Evolutionary conservation across 345 rosid species (phyloP).

Genomic region (Citrus glauca): DNA sequence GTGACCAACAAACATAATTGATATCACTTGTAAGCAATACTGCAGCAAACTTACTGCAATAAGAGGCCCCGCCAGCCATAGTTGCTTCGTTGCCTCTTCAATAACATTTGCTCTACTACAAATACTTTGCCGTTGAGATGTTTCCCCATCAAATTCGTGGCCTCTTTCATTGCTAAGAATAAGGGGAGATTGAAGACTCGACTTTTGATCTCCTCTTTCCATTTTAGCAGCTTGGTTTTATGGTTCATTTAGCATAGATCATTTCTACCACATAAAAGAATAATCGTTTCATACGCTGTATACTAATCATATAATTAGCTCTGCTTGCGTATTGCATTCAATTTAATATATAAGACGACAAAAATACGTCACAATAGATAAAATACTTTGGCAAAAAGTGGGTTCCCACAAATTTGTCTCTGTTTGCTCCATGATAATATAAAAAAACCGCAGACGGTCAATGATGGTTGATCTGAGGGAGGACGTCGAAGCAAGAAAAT

Average conservation of each 20-base stretch:
- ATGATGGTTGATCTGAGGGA: background rate
- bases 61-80: constrained; percentile 40
- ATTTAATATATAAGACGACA: background rate
- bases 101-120: background rate
- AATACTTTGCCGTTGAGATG: background rate
- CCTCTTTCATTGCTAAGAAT: constrained; percentile 11
- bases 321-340: background rate
- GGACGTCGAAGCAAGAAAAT: background rate
- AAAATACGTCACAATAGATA: background rate
- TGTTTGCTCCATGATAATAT: background rate
- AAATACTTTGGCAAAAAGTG: background rate
- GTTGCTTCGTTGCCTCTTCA: constrained; percentile 36
- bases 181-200: constrained; percentile 14
- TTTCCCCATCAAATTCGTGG: constrained; percentile 6
- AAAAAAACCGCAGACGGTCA: background rate
- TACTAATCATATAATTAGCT: background rate
- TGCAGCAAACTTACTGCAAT: constrained; percentile 34
- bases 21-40: constrained; percentile 37
- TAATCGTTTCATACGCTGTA: no score
- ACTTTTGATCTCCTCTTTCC: constrained; percentile 17
- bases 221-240: background rate
- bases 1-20: constrained; percentile 48
- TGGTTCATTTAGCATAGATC: background rate
- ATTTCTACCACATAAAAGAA: background rate
- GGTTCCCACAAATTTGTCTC: constrained; percentile 5